Conservation (phyloP, 2,329 filamentous ascomycete genomes). For the Tolypocladium ophioglossoides region DNA sequence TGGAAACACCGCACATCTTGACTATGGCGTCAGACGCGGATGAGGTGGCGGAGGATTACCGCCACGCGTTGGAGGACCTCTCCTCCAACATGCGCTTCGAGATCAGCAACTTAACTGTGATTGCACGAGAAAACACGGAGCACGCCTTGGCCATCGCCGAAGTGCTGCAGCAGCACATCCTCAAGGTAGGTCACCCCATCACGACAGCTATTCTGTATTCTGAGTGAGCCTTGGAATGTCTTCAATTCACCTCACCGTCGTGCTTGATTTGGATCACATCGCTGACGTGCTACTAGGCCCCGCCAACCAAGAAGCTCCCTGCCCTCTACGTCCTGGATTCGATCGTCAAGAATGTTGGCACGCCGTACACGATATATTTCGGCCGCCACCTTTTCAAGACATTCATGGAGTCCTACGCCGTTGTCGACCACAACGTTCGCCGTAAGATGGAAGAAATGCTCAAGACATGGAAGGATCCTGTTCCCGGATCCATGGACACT, state of each 20-base stretch:
- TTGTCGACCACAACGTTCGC: conserved; percentile 73
- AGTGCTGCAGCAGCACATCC: conserved; percentile 85
- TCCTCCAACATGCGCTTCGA: conserved; percentile 86
- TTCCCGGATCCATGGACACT: conserved; percentile 87
- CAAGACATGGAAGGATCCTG: conserved; percentile 95
- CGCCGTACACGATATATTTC: conserved; percentile 92
- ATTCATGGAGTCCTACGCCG: conserved; percentile 92
- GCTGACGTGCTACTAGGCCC: conserved; percentile 52
- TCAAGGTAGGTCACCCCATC: conserved; percentile 58
- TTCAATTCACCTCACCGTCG: not conserved
- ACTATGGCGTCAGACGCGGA: conserved; percentile 50
- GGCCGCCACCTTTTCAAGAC: conserved; percentile 85
- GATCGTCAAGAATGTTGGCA: conserved; percentile 97
- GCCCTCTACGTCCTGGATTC: conserved; percentile 98
- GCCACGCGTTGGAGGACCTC: conserved; percentile 83
- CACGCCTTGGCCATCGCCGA: conserved; percentile 89
- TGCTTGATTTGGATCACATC: conserved; percentile 2
- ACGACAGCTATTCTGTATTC: not conserved
- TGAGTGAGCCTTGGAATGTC: not conserved
- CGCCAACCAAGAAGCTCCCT: conserved; percentile 80
- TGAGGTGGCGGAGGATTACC: conserved; percentile 92
- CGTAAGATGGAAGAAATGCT: conserved; percentile 95
- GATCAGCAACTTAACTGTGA: conserved; percentile 94
- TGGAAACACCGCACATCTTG: not conserved
- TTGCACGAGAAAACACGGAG: conserved; percentile 94